Conservation (phyloP, 495 filamentous ascomycete genomes). For the Penicillium macrosclerotiorum region DNA sequence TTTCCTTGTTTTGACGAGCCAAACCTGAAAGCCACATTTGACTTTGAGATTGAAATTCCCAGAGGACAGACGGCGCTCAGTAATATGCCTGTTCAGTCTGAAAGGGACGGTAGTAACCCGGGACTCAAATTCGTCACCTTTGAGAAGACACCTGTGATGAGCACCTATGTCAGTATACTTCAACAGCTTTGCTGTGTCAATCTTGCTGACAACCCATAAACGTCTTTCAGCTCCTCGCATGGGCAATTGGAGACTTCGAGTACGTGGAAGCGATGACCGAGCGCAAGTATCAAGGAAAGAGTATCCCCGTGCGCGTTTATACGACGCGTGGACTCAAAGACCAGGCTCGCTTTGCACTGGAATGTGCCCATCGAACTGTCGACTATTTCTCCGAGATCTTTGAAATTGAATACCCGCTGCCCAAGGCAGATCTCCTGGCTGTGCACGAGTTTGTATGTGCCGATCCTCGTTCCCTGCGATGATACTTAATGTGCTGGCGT, state of each 20-base stretch:
- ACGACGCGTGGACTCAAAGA: constrained; percentile 87
- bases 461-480: neutral
- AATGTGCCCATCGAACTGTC: constrained; percentile 83
- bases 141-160: constrained; percentile 87
- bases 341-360: constrained; percentile 80
- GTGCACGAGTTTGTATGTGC: constrained; percentile 89
- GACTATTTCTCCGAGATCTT: constrained; percentile 95
- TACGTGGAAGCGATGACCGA: constrained; percentile 88
- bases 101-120: constrained; percentile 53
- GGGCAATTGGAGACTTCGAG: constrained; percentile 96
- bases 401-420: constrained; percentile 90
- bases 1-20: constrained; percentile 99
- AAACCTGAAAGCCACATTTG: constrained; percentile 92
- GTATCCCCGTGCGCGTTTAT: constrained; percentile 91
- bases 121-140: constrained; percentile 80
- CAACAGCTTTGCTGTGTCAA: neutral
- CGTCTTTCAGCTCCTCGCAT: constrained; percentile 71
- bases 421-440: constrained; percentile 91
- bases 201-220: constrained; percentile 11
- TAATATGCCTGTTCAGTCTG: constrained; percentile 85
- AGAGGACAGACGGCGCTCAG: constrained; percentile 82
- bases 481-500: no score
- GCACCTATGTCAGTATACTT: constrained; percentile 66
- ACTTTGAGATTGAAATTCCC: constrained; percentile 87
- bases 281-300: constrained; percentile 83